These are phyloP conservation scores for Aspergillus homomorphus DNA, from an alignment of 495 filamentous ascomycete genomes.

Conservation along the genomic window DNA sequence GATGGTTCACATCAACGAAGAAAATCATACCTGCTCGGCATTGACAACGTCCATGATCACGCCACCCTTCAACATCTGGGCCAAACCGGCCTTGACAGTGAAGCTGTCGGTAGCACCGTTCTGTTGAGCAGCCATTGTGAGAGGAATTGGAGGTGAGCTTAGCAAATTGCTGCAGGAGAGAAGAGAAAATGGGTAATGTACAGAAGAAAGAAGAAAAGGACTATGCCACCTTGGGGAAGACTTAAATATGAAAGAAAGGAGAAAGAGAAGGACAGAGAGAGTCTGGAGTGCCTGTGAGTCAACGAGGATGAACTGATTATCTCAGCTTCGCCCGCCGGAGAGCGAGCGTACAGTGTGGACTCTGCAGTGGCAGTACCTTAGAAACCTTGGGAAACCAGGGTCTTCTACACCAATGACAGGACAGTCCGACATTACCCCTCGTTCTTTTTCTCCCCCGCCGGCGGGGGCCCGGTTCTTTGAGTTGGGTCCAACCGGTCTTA, in stretches of 20 bases:
- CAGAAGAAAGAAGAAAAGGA: slow-evolving; percentile 5
- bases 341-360: background rate
- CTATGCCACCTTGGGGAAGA: slow-evolving; percentile 3
- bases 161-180: slow-evolving; percentile 4
- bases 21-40: slow-evolving; percentile 67
- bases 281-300: slow-evolving; percentile 1
- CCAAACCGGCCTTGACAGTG: slow-evolving; percentile 87
- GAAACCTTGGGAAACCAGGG: background rate
- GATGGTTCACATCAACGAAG: background rate
- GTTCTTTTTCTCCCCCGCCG: background rate
- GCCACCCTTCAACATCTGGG: slow-evolving; percentile 96
- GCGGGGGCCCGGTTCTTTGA: slow-evolving; percentile 8
- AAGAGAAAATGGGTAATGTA: slow-evolving; percentile 5
- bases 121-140: slow-evolving; percentile 37
- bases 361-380: background rate
- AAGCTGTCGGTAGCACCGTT: slow-evolving; percentile 48
- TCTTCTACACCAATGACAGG: background rate
- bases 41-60: slow-evolving; percentile 99
- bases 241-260: slow-evolving; percentile 5
- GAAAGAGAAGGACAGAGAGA: slow-evolving; percentile 6
- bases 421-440: background rate
- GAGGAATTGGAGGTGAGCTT: slow-evolving; percentile 1
- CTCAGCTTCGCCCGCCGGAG: background rate
- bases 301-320: background rate
- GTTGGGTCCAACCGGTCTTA: background rate